phyloP scores from a whole-genome alignment of 345 rosid species.

The Crucihimalaya himalaica region DNA sequence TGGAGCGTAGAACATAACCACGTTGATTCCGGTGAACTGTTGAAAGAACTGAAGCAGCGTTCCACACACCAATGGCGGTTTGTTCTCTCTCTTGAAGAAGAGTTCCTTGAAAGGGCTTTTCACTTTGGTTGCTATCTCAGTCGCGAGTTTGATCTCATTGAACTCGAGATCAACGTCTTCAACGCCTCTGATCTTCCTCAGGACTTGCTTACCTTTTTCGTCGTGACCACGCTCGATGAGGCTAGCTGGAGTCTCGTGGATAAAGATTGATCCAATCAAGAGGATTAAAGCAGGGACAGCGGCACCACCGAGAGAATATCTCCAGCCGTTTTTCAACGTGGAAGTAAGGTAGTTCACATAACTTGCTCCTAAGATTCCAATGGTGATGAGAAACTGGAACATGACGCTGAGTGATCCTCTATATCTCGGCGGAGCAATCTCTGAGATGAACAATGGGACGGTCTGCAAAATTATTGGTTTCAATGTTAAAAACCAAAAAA shows the following conservation, averaged over 20 bases:
- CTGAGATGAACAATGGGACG: constrained; percentile 80
- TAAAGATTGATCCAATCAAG: constrained; percentile 54
- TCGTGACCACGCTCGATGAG: constrained; percentile 58
- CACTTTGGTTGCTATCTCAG: constrained; percentile 46
- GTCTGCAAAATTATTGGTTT: constrained; percentile 46
- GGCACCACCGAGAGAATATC: constrained; percentile 65
- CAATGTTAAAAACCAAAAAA: not conserved
- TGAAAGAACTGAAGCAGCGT: constrained; percentile 59
- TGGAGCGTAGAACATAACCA: constrained; percentile 44
- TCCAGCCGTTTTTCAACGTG: constrained; percentile 56
- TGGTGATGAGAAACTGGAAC: constrained; percentile 73
- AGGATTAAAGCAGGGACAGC: constrained; percentile 61
- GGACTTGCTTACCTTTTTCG: constrained; percentile 41
- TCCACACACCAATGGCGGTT: constrained; percentile 58
- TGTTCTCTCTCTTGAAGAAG: constrained; percentile 28
- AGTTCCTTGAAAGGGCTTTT: constrained; percentile 52
- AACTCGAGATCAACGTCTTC: constrained; percentile 52
- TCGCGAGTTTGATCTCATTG: constrained; percentile 48
- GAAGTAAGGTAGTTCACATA: constrained; percentile 49
- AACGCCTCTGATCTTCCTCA: constrained; percentile 61
- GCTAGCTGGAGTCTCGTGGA: constrained; percentile 70
- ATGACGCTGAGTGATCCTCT: constrained; percentile 70
- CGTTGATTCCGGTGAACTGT: constrained; percentile 69
- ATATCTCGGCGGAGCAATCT: constrained; percentile 62
- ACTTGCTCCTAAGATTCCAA: constrained; percentile 66